A percentile compares a stretch with the other conserved stretches of the same genome.
These are phyloP conservation scores for Moesziomyces globuligerus DNA, from an alignment of 1,284 basidiomycete species.

Conservation along the genomic window DNA sequence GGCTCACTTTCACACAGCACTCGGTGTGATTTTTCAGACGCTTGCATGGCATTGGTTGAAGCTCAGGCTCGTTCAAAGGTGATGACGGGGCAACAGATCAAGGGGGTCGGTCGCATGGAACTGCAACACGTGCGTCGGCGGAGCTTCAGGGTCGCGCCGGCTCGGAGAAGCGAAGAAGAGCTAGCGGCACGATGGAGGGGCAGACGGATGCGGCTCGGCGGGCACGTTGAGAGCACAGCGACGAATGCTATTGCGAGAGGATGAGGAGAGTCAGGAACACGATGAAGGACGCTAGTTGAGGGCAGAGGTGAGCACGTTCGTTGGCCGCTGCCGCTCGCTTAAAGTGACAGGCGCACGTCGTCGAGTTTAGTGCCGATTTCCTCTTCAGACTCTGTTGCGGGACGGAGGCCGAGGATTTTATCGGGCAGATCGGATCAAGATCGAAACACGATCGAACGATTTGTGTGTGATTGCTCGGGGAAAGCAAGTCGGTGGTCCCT, in stretches of 20 bases:
- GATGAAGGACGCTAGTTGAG: background rate
- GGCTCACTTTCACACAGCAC: no score
- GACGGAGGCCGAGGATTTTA: background rate
- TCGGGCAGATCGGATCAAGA: background rate
- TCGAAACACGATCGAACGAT: no score
- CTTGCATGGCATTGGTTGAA: background rate
- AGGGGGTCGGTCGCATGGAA: background rate
- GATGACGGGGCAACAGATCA: background rate
- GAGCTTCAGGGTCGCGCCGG: background rate
- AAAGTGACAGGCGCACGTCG: conserved; percentile 18
- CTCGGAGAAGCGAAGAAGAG: background rate
- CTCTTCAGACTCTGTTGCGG: background rate
- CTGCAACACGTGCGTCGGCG: background rate
- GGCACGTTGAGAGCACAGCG: background rate
- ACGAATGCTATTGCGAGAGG: background rate
- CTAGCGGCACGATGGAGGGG: background rate
- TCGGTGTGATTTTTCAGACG: background rate
- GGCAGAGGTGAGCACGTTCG: conserved; percentile 21
- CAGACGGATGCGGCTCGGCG: background rate
- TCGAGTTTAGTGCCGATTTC: conserved; percentile 3
- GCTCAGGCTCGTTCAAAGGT: background rate
- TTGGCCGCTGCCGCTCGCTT: conserved; percentile 15
- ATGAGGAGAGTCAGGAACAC: conserved; percentile 2
- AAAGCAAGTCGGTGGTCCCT: conserved; percentile 7
- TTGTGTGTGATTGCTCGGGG: conserved; percentile 5